Evolutionary conservation across 2,329 filamentous ascomycete genomes (phyloP).

Genomic region (Salinomyces thailandicus): DNA sequence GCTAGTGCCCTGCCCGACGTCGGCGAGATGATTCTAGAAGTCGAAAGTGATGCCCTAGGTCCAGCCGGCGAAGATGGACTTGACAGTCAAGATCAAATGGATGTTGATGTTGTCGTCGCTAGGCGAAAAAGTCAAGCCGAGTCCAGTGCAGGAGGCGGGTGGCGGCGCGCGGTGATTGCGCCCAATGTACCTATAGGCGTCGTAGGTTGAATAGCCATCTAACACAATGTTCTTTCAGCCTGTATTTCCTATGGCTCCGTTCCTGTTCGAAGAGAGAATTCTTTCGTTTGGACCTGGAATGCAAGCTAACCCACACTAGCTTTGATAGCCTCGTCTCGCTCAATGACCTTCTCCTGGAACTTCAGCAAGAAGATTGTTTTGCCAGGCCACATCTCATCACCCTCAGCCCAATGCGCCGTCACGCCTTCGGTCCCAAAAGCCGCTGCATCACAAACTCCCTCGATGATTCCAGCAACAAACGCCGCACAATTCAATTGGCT

Average conservation of each 20-base stretch:
- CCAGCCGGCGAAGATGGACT: not conserved
- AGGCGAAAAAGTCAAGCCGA: too few relatives aligned
- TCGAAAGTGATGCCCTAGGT: too few relatives aligned
- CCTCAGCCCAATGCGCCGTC: conserved; percentile 64
- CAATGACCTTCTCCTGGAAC: conserved; percentile 82
- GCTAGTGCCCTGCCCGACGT: conserved; percentile 19
- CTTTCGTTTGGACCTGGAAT: too few relatives aligned
- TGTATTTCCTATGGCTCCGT: too few relatives aligned
- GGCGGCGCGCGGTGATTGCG: not conserved
- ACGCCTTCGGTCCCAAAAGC: conserved; percentile 76
- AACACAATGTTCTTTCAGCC: too few relatives aligned
- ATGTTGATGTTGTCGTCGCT: not conserved
- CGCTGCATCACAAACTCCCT: conserved; percentile 89
- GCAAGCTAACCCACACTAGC: too few relatives aligned
- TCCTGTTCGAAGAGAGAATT: too few relatives aligned
- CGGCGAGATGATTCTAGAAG: too few relatives aligned
- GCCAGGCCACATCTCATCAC: conserved; percentile 74
- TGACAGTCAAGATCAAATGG: not conserved
- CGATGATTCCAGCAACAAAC: conserved; percentile 87
- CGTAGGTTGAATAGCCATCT: not conserved
- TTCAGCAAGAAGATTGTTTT: conserved; percentile 93
- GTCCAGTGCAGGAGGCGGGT: too few relatives aligned
- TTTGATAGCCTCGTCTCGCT: conserved; percentile 59
- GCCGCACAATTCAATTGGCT: conserved; percentile 92
- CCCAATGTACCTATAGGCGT: not conserved